Percentiles rank a stretch among this genome's conserved stretches.
Evolutionary conservation across 2,329 filamentous ascomycete species (phyloP).

Genomic region (Xylariaceae sp.): DNA sequence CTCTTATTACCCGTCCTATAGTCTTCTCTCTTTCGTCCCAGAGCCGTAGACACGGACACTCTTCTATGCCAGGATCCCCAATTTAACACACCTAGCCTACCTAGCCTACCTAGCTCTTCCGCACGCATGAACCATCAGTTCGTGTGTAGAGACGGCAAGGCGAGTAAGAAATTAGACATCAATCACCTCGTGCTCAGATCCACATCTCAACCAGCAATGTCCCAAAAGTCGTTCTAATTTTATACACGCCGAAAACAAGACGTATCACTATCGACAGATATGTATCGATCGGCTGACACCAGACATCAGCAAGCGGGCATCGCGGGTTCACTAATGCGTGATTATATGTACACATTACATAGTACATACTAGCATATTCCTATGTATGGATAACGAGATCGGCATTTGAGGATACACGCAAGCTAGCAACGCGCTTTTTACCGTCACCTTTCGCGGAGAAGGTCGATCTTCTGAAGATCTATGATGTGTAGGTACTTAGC

Average conservation of each 20-base stretch:
- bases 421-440: not conserved
- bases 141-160: not conserved
- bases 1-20: conserved; percentile 10
- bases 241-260: not conserved
- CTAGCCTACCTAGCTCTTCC: conserved; percentile 10
- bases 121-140: conserved; percentile 13
- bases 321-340: not conserved
- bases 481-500: not conserved
- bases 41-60: conserved; percentile 25
- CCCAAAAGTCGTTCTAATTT: not conserved
- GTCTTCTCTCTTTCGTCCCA: conserved; percentile 15
- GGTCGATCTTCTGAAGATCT: not conserved
- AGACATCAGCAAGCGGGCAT: not conserved
- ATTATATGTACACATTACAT: too few species aligned
- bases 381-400: not conserved
- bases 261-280: not conserved
- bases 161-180: not conserved
- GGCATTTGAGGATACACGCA: not conserved
- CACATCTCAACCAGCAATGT: not conserved
- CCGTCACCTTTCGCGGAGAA: not conserved
- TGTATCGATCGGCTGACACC: too few species aligned
- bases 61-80: conserved; percentile 21
- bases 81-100: conserved; percentile 5
- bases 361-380: not conserved
- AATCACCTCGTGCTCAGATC: not conserved